Evolutionary conservation across 1,284 basidiomycete species (phyloP).

Genomic region (Puccinia triticina): DNA sequence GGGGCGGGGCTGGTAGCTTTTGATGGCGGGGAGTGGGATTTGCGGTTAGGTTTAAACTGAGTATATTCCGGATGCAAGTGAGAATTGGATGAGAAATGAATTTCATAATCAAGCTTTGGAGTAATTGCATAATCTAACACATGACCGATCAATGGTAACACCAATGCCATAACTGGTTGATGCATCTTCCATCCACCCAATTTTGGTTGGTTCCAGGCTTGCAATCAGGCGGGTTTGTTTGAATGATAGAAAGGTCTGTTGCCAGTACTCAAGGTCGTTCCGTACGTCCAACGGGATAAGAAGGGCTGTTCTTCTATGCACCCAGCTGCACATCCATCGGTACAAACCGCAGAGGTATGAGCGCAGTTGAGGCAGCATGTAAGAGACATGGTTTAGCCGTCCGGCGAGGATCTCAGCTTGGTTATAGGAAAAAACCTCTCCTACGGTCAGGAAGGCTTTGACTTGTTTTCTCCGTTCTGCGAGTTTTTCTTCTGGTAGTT

Average conservation of each 20-base stretch:
- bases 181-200: too few species aligned
- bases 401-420: not conserved
- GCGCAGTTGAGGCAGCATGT: conserved; percentile 1
- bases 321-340: not conserved
- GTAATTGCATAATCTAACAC: too few species aligned
- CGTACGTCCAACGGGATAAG: not conserved
- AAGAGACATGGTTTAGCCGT: not conserved
- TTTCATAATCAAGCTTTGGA: too few species aligned
- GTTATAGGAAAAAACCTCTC: not conserved
- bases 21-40: too few species aligned
- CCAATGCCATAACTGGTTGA: not conserved
- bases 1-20: too few species aligned
- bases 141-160: not conserved
- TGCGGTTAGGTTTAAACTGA: too few species aligned
- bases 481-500: not conserved
- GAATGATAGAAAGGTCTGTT: not conserved
- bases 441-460: not conserved
- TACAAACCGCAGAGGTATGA: not conserved
- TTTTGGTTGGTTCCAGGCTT: not conserved
- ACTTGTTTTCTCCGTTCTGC: not conserved
- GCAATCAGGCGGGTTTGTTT: not conserved
- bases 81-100: too few species aligned
- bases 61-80: too few species aligned
- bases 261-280: not conserved
- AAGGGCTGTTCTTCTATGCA: not conserved